These are phyloP conservation scores for Citrus sp. DNA, from an alignment of 345 rosid genomes.

Conservation along the genomic window DNA sequence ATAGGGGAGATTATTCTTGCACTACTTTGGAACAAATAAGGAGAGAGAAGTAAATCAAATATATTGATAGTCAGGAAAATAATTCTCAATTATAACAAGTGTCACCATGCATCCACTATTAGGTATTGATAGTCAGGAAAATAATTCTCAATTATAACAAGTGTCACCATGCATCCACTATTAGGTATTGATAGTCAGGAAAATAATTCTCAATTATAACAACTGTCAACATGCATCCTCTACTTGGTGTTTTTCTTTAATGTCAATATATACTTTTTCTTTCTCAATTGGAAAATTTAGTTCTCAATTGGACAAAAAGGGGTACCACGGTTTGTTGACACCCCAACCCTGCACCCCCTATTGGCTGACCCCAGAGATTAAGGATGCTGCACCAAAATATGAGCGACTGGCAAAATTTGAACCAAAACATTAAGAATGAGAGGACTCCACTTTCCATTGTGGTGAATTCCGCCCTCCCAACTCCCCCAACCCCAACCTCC, in stretches of 20 bases:
- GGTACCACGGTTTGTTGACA: neutral
- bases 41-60: neutral
- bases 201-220: neutral
- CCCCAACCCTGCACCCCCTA: neutral
- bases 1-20: neutral
- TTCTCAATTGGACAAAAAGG: neutral
- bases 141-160: neutral
- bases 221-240: neutral
- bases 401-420: neutral
- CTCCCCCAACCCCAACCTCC: no score
- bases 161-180: neutral
- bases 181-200: neutral
- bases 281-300: neutral
- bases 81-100: neutral
- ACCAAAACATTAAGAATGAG: neutral
- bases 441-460: neutral
- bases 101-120: neutral
- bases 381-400: neutral
- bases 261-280: neutral
- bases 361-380: neutral
- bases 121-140: neutral
- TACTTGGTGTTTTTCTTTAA: neutral
- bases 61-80: neutral
- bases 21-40: neutral
- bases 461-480: no score